Evolutionary conservation across 352 stramenopile genomes (phyloP).

Genomic region (Phytophthora fragariae): DNA sequence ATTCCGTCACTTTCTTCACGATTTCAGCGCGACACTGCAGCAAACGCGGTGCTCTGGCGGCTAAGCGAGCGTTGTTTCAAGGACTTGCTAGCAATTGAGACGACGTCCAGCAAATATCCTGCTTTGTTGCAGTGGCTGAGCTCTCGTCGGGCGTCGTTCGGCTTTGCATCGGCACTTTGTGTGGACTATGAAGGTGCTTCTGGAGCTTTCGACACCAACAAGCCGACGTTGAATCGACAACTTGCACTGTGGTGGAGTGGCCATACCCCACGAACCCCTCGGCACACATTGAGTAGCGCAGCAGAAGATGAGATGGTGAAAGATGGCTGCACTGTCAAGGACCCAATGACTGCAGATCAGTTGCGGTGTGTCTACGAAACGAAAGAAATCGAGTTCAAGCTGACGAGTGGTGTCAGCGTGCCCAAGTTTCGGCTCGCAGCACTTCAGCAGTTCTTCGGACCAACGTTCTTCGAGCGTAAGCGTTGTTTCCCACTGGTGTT

Average conservation of each 20-base stretch:
- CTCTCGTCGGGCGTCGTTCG: constrained; percentile 19
- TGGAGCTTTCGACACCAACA: neutral
- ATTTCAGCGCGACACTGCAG: constrained; percentile 7
- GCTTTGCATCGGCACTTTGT: neutral
- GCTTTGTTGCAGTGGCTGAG: constrained; percentile 23
- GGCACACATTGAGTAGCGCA: neutral
- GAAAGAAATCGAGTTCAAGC: constrained; percentile 57
- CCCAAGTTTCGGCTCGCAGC: constrained; percentile 52
- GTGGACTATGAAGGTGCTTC: neutral
- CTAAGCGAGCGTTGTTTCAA: constrained; percentile 35
- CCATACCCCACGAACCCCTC: constrained; percentile 16
- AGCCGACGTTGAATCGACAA: neutral
- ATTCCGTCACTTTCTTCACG: neutral
- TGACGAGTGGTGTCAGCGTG: constrained; percentile 37
- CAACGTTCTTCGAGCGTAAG: constrained; percentile 42
- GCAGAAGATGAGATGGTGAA: constrained; percentile 12
- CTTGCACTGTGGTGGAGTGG: constrained; percentile 26
- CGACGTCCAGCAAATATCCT: constrained; percentile 8
- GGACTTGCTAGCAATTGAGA: constrained; percentile 33
- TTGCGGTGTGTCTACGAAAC: constrained; percentile 38
- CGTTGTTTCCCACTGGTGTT: constrained; percentile 37
- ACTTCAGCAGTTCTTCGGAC: constrained; percentile 47
- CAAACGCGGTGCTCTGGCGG: constrained; percentile 43
- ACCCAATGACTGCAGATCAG: constrained; percentile 16
- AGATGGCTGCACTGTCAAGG: neutral